These are phyloP conservation scores for Diplodia intermedia DNA, from an alignment of 2,329 filamentous ascomycete species.

Conservation along the genomic window DNA sequence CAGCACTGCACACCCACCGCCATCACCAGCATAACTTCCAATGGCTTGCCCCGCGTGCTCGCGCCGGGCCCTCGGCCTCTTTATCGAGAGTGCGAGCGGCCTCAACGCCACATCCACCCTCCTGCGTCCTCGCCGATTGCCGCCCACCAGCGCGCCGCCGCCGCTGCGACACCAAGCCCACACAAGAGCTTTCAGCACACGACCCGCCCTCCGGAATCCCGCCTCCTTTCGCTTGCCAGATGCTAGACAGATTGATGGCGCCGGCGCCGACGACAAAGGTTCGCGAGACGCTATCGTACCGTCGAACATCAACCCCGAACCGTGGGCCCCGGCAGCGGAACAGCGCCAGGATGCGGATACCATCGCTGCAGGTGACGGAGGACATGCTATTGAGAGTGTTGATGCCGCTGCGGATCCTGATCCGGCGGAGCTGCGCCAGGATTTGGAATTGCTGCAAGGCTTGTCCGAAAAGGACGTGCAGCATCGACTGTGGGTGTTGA, in stretches of 20 bases:
- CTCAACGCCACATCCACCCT: not conserved
- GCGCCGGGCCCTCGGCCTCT: constrained; percentile 1
- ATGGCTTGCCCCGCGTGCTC: constrained; percentile 24
- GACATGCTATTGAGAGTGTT: not conserved
- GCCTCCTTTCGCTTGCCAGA: constrained; percentile 9
- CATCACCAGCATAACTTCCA: not conserved
- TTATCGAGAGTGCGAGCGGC: not conserved
- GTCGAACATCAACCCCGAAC: not conserved
- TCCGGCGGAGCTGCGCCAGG: not conserved
- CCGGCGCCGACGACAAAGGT: not conserved
- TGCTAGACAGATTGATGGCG: not conserved
- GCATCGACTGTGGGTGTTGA: not conserved
- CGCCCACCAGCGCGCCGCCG: not conserved
- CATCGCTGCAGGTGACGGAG: not conserved
- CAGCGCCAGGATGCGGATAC: not conserved
- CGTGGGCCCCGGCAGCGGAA: not conserved
- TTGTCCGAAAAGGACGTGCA: not conserved
- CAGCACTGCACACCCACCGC: not conserved
- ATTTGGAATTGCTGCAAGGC: not conserved
- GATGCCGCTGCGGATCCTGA: not conserved
- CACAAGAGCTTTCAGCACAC: constrained; percentile 10
- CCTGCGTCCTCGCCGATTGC: not conserved
- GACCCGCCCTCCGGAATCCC: not conserved
- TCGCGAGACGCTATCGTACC: not conserved
- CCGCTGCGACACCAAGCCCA: not conserved